phyloP scores from a whole-genome alignment of 1,284 basidiomycete genomes.

The Ceratobasidium sp. region DNA sequence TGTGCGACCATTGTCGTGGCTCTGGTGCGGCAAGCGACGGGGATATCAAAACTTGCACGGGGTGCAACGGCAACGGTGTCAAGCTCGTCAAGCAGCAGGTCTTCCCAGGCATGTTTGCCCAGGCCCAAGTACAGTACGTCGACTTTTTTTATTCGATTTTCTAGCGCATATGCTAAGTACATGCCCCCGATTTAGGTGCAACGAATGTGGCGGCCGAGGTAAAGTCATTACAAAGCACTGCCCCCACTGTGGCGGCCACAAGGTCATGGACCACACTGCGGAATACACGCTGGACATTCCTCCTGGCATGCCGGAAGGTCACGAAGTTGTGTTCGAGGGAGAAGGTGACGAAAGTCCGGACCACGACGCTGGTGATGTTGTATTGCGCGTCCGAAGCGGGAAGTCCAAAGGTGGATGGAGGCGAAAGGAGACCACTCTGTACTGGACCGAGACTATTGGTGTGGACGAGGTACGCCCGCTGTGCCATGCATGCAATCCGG shows the following conservation, averaged over 20 bases:
- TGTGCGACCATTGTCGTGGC: slow-evolving; percentile 94
- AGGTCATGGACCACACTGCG: slow-evolving; percentile 84
- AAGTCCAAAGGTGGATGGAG: slow-evolving; percentile 82
- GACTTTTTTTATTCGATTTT: neutral
- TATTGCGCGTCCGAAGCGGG: slow-evolving; percentile 81
- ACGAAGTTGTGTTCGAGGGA: slow-evolving; percentile 90
- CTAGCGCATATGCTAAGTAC: neutral
- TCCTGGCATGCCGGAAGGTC: slow-evolving; percentile 90
- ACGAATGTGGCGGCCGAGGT: slow-evolving; percentile 85
- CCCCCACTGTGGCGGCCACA: slow-evolving; percentile 82
- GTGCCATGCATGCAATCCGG: neutral
- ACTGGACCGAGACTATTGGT: slow-evolving; percentile 90
- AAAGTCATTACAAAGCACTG: slow-evolving; percentile 80
- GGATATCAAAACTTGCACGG: slow-evolving; percentile 84
- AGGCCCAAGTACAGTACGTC: slow-evolving; percentile 74
- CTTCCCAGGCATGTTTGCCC: slow-evolving; percentile 93
- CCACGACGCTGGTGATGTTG: slow-evolving; percentile 91
- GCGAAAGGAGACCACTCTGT: slow-evolving; percentile 87
- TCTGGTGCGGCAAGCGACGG: slow-evolving; percentile 87
- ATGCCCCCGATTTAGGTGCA: slow-evolving; percentile 56
- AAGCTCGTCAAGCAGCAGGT: slow-evolving; percentile 90
- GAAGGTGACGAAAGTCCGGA: slow-evolving; percentile 94
- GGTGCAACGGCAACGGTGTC: slow-evolving; percentile 86
- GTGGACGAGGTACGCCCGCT: slow-evolving; percentile 79
- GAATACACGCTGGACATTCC: slow-evolving; percentile 83